Percentiles rank a stretch among this genome's conserved stretches.
Evolutionary conservation across 768 basidiomycete species (phyloP).

Genomic region (Phaeolepiota aurea): DNA sequence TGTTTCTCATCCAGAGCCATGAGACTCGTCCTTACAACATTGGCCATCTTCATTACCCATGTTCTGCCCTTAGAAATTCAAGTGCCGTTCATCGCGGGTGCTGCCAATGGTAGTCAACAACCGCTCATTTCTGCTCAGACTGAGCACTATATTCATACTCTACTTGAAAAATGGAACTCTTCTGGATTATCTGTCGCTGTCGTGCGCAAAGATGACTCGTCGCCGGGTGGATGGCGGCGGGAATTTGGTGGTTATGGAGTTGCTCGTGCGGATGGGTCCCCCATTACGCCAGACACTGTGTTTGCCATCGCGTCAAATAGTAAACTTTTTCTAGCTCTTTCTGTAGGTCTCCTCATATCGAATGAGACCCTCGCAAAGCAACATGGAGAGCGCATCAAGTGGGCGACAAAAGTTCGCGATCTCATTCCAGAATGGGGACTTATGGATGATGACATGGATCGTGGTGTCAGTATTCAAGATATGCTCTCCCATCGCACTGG

Average conservation of each 20-base stretch:
- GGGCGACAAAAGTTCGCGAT: conserved; percentile 26
- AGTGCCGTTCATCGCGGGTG: conserved; percentile 8
- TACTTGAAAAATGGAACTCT: conserved; percentile 26
- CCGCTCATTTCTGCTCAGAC: conserved; percentile 15
- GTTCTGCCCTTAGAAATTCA: conserved; percentile 47
- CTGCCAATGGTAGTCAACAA: neutral
- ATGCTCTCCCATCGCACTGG: conserved; percentile 36
- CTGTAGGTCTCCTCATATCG: conserved; percentile 28
- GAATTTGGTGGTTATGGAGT: conserved; percentile 31
- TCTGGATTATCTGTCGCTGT: conserved; percentile 32
- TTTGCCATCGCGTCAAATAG: conserved; percentile 37
- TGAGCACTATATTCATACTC: conserved; percentile 14
- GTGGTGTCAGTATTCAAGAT: conserved; percentile 27
- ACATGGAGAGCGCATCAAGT: conserved; percentile 20
- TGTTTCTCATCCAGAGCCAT: neutral
- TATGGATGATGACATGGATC: conserved; percentile 26
- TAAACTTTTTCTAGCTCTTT: conserved; percentile 30
- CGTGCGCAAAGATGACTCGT: conserved; percentile 21
- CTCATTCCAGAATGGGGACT: conserved; percentile 32
- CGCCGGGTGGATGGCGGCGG: conserved; percentile 22
- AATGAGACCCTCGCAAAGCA: conserved; percentile 25
- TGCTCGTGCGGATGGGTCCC: conserved; percentile 22
- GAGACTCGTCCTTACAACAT: neutral
- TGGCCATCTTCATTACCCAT: conserved; percentile 4
- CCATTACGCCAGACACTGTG: conserved; percentile 32